A percentile compares a stretch with the other conserved stretches of the same genome.
Evolutionary conservation across 2,329 filamentous ascomycete genomes (phyloP).

Genomic region (Aspergillus texensis): DNA sequence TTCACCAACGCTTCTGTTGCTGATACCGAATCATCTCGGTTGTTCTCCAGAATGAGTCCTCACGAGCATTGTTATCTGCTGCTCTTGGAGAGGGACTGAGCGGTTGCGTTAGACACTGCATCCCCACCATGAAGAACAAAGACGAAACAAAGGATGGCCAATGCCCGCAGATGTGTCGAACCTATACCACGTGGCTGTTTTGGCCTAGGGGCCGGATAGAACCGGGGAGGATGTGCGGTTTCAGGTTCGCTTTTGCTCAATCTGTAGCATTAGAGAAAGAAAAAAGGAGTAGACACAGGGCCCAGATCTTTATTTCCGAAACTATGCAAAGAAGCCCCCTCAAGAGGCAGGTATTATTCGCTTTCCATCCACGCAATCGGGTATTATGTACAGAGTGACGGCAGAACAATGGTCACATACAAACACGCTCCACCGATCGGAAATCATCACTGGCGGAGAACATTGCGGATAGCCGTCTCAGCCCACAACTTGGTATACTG

Average conservation of each 20-base stretch:
- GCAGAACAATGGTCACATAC: not conserved
- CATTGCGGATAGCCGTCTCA: constrained; percentile 52
- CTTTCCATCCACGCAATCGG: not conserved
- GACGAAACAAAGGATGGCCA: no score
- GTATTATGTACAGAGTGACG: not conserved
- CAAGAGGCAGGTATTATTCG: not conserved
- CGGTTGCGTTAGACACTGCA: no score
- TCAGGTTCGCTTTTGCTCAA: no score
- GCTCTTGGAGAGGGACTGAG: no score
- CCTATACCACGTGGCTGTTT: no score
- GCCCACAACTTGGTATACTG: constrained; percentile 60
- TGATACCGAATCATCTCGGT: not conserved
- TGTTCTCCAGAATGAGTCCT: not conserved
- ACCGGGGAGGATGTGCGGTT: no score
- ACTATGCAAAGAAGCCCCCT: not conserved
- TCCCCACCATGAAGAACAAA: no score
- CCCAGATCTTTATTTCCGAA: not conserved
- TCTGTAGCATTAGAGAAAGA: not conserved
- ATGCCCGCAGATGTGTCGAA: no score
- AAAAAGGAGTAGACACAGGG: not conserved
- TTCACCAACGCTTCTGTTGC: not conserved
- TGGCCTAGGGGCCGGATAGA: no score
- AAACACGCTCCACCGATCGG: constrained; percentile 12
- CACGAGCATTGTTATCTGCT: not conserved
- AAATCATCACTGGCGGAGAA: constrained; percentile 7